Base-by-base conservation (phyloP, 495 filamentous ascomycete genomes). In the Patellaria atrata region DNA sequence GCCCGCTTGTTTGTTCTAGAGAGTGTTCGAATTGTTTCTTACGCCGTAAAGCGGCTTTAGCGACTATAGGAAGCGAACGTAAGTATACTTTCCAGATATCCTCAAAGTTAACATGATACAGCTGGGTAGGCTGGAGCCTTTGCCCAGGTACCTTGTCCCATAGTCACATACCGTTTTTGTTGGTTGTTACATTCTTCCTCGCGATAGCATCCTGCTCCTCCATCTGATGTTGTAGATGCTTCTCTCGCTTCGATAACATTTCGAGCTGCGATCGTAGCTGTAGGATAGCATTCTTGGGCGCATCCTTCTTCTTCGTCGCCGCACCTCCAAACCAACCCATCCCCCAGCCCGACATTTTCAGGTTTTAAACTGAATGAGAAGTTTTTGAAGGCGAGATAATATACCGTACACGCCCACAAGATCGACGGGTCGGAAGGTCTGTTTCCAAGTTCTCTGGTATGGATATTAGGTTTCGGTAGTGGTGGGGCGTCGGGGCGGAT, bases 201-300 rank as follows among this genome's bases (percentile, higher is more conserved):
- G 89, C 91, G 41, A 86, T 68, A 23, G 71, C 66, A 54, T 96
- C 89, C 55, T 99, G 89, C 58, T 96, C 85, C 11, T 76, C 75
- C 62, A 94, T 92, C 63, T 89, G 85, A 42, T 68, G 75, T 56
- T 86, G 79, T 27, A 94, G 62, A 53, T 96, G 83, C 53, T 70
- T 77, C 63, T 99, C 85, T 27, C 91, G 68, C 70, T 99, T 99
- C 60, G 91, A 82, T 44, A 99, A 69, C 87, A 94, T 94, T 43
- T 93, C 85, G 17, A 96, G 67, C 68, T 94, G 86, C 47, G 75
- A 65, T 38, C 89, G 77, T 47, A 99, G 64, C 43, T 69, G 67
- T 27, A 99, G 68, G 44, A 99, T 99, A 40, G 91, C 89, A 65
- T 94, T 84, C 71, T 99, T 99, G 26, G 89, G 82, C 42, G 75